Base-by-base conservation (phyloP, 2,329 filamentous ascomycete species). In the Arachnomyces sp. region DNA sequence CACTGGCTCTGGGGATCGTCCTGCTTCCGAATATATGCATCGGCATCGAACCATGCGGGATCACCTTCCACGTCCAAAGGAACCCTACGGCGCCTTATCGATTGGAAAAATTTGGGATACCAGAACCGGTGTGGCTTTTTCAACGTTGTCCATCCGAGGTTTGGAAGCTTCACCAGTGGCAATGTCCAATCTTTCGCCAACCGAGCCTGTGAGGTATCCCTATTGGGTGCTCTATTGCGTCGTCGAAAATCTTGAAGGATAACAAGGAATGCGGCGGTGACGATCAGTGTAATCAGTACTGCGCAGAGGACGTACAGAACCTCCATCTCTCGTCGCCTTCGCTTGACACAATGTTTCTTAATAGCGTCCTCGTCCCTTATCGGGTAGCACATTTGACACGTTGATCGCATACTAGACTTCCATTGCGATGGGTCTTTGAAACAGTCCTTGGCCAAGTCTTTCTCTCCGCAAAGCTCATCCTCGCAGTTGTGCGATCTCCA, bases 311-410 rank as follows among this genome's bases (percentile, higher is more conserved):
- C 25, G 25, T 35, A 44, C 11, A 44, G 40, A 2, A 38, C 34
- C 14, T 35, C 17, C 30, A 31, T 15, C 38, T 44, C 42, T 13
- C 38, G 42, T 20, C 34, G 17, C 11, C 31, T 20, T 15, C 31
- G 37, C 17, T 33, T 3, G 4, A 12, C 9, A 25, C 43, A 44
- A 15, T 44, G 17, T 1, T 3, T 13, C 16, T 32, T 17, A 2
- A 47, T 39, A 7, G 25, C 36, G 11, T 34, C 38, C 20, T 47
- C 43, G 16, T 45, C 31, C 20, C 17, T 34, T 25, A 9, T 25
- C 7, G 45, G 45, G 9, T 33, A 43, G 29, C 45, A 47, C 43
- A 47, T 43, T 13, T 34, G 40, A 33, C 45, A 47, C 14, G 37
- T 31, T 12, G 36, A 33, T 17, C 13, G 31, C 8, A 39, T 36